Percentiles rank a stretch among this genome's conserved stretches.
Evolutionary conservation across 768 basidiomycete genomes (phyloP).

Genomic region (Russula sp.): DNA sequence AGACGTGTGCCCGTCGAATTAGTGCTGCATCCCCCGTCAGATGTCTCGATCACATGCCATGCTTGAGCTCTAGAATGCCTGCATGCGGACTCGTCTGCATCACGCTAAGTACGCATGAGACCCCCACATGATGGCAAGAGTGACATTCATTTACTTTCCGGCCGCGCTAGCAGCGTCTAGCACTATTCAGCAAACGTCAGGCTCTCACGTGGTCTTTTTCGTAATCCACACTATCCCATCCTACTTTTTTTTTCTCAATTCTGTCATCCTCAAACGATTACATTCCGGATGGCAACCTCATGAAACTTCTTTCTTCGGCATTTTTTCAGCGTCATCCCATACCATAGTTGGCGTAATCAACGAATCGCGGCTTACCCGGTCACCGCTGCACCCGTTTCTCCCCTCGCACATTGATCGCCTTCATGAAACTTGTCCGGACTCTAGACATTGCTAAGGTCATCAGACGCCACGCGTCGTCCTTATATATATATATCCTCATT

Average conservation of each 20-base stretch:
- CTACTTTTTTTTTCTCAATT: not conserved
- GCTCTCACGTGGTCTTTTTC: conserved; percentile 13
- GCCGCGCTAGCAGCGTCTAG: conserved; percentile 26
- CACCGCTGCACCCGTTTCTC: conserved; percentile 8
- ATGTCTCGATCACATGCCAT: conserved; percentile 26
- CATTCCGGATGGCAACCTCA: conserved; percentile 8
- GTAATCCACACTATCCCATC: conserved; percentile 15
- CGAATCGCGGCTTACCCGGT: not conserved
- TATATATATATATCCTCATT: not conserved
- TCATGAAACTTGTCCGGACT: conserved; percentile 17
- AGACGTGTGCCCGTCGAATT: not conserved
- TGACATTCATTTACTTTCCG: conserved; percentile 18
- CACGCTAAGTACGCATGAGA: conserved; percentile 21
- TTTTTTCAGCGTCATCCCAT: not conserved
- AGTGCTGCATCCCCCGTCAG: conserved; percentile 18
- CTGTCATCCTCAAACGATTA: not conserved
- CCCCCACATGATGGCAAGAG: conserved; percentile 22
- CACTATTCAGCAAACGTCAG: conserved; percentile 3
- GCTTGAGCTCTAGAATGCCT: conserved; percentile 17
- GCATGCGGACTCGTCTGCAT: conserved; percentile 10
- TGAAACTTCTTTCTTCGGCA: not conserved
- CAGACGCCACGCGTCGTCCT: conserved; percentile 16
- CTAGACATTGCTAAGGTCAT: conserved; percentile 18
- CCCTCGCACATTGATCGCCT: conserved; percentile 16
- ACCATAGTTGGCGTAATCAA: conserved; percentile 12